Conservation (phyloP, 805 yeast genomes). For the Scheffersomyces coipomensis region DNA sequence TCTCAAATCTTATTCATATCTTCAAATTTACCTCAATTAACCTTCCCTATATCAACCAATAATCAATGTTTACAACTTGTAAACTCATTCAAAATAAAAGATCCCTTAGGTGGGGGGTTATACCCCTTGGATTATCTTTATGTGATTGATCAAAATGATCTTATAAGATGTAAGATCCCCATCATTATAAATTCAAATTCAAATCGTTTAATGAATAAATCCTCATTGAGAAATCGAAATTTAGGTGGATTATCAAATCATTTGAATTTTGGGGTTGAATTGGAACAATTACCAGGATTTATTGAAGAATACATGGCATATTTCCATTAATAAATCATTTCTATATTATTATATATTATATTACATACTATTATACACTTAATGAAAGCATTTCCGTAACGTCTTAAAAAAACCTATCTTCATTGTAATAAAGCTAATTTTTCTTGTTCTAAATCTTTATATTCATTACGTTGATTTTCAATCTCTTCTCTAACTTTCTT, state of each 20-base stretch:
- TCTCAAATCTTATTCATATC: slow-evolving; percentile 2
- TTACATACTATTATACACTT: too few relatives aligned
- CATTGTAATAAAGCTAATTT: slow-evolving; percentile 37
- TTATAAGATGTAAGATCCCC: slow-evolving; percentile 5
- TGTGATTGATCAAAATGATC: slow-evolving; percentile 10
- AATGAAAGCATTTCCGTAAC: too few relatives aligned
- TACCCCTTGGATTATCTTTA: slow-evolving; percentile 32
- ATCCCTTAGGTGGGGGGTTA: slow-evolving; percentile 37
- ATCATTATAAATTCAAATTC: slow-evolving; percentile 2
- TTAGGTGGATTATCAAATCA: slow-evolving; percentile 4
- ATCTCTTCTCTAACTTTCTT: slow-evolving; percentile 38
- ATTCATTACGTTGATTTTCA: slow-evolving; percentile 38
- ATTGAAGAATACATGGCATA: slow-evolving; percentile 4
- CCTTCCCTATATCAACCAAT: slow-evolving; percentile 5
- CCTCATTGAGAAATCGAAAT: neutral
- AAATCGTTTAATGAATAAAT: slow-evolving; percentile 1
- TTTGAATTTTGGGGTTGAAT: slow-evolving; percentile 6
- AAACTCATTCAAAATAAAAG: slow-evolving; percentile 21
- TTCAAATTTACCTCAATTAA: neutral
- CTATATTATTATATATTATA: slow-evolving; percentile 3
- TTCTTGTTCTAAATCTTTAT: slow-evolving; percentile 40
- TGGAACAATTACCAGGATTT: slow-evolving; percentile 3
- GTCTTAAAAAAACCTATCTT: neutral
- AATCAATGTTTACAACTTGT: slow-evolving; percentile 20
- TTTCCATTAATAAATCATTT: neutral